Base-by-base conservation (phyloP, 768 basidiomycete species). In the Serendipita indica region DNA sequence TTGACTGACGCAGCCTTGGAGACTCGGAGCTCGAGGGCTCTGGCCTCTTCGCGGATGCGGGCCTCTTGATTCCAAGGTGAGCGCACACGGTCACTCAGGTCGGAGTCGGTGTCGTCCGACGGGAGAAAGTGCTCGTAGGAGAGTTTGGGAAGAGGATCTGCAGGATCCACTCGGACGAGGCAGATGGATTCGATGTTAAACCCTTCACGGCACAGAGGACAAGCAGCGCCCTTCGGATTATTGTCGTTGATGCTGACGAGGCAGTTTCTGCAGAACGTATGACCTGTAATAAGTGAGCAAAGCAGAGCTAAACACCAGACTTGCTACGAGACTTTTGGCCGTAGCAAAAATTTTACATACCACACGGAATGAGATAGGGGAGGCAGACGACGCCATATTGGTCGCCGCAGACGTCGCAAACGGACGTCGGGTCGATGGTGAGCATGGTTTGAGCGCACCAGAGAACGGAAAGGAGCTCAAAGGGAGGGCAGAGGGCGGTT, bases 381-480 rank as follows among this genome's bases (percentile, higher is more conserved):
- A 79, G 73, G 69, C 80, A 81, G 65, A 81, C 81, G 60, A 79
- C 74, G 68, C 82, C 82, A 72, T 79, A 89, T 75, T 88, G 85
- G 73, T 88, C 86, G 67, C 86, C 86, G 76, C 86, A 89, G 68
- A 89, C 86, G 77, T 89, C 86, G 82, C 86, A 89, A 70, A 82
- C 77, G 70, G 83, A 87, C 72, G 84, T 84, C 71, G 84, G 79
- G 74, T 74, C 77, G 68, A 89, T 83, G 69, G 86, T 84, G 74
- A 89, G 80, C 86, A 89, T 89, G 69, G 33, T 65, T 12, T 14
- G 14, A 1, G 45, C 45, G 1, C 45, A 46, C 45, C 45, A 46
- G 45, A 2, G 45, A 46, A 25, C 12, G 1, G 22, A 20, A 25
- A 46, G 12, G 45, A 12, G 45, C 10, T 10, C 12, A 14, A 46